Base-by-base conservation (phyloP, 1,139 yeast genomes). In the Magnusiomyces tetraspermus region DNA sequence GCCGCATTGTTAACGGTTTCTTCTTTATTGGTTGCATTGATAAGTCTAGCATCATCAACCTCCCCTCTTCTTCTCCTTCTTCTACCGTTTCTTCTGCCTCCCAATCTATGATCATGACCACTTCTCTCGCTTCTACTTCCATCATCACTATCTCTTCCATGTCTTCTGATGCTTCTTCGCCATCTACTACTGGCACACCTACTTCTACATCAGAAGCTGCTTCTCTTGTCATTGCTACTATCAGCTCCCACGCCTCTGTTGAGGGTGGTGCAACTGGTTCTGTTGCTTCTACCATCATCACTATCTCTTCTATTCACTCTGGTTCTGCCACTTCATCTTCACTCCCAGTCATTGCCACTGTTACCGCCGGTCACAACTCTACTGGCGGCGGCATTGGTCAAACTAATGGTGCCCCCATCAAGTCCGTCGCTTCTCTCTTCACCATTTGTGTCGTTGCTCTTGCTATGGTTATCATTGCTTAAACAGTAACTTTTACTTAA, bases 21-120 rank as follows among this genome's bases (percentile, higher is more conserved):
- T 54, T 54, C 36, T 52, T 31, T 33, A 51, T 54, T 49, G 54
- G 54, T 10, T 54, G 56, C 26, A 36, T 54, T 37, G 53, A 33
- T 42, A 54, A 51, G 48, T 42, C 56, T 33, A 48, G 44, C n/a
- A 38, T 54, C 26, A 41, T 13, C 11, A 21, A 21, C 17, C 21
- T 5, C 13, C 38, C 48, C 15, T 24, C 33, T 10, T 28, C 33
- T 38, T 17, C 22, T 24, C 30, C 45, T 24, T 30, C 33, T n/a
- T 13, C 46, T 26, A 19, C 41, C 19, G 33, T 45, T 19, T 41
- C 36, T 15, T 15, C 46, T 28, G 22, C 46, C 17, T 30, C 50
- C 19, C 5, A 46, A n/a, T 2, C 53, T 24, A 21, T 44, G 24
- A 3, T 42, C 10, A 13, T 28, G n/a, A 11, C 40, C 11, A 41